Conservation (phyloP, 805 yeast genomes). For the Starmera caribaea region DNA sequence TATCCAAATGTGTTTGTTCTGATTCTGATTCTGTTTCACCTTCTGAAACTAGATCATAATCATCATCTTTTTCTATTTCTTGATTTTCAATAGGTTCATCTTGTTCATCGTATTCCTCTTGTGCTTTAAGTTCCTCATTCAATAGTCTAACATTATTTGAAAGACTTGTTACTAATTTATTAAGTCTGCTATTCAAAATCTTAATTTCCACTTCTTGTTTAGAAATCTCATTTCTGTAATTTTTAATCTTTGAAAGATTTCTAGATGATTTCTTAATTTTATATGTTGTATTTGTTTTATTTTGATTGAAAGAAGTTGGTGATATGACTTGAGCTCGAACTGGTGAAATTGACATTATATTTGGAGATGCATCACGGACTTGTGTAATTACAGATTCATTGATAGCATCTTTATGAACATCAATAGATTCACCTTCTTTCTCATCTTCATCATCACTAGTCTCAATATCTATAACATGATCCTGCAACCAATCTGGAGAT, state of each 20-base stretch:
- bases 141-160: neutral
- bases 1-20: neutral
- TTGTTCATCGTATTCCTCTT: neutral
- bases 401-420: neutral
- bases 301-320: too few relatives aligned
- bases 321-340: too few relatives aligned
- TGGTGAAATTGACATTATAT: too few relatives aligned
- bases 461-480: neutral
- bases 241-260: neutral
- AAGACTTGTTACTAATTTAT: neutral
- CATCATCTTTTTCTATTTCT: neutral
- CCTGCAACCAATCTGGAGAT: conserved; percentile 1
- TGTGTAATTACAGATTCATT: neutral
- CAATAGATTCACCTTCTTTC: neutral
- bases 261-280: too few relatives aligned
- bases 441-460: conserved; percentile 3
- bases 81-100: neutral
- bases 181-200: neutral
- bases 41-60: neutral
- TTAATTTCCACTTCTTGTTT: neutral
- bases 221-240: neutral
- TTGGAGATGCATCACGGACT: too few relatives aligned
- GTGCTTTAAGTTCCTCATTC: neutral
- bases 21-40: neutral
- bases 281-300: too few relatives aligned